phyloP scores from a whole-genome alignment of 305 asterid genomes.

The Fraxinus nigra region DNA sequence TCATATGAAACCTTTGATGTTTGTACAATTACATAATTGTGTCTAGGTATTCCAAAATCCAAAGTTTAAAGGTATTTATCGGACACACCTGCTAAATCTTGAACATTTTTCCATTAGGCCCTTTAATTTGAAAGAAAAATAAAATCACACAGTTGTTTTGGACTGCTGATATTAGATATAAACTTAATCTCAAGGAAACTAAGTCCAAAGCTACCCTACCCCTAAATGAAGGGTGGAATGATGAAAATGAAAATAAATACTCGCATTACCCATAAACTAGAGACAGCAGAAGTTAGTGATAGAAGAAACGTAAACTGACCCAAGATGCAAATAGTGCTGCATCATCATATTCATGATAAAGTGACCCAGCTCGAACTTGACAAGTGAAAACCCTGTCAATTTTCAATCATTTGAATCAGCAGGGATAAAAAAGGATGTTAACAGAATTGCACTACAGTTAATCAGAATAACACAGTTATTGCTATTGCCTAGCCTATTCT shows the following conservation, averaged over 20 bases:
- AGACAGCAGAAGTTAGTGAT: constrained; percentile 3
- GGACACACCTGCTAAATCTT: background rate
- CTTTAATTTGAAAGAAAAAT: background rate
- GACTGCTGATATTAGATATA: background rate
- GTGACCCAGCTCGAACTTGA: constrained; percentile 90
- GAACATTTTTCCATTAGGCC: background rate
- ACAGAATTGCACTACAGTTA: background rate
- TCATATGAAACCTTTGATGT: background rate
- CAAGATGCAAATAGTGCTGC: constrained; percentile 84
- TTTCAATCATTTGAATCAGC: constrained; percentile 18
- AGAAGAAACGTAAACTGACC: constrained; percentile 51
- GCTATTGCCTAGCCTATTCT: background rate
- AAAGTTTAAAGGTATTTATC: background rate
- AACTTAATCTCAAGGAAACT: background rate
- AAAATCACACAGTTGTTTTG: background rate
- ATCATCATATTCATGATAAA: constrained; percentile 77
- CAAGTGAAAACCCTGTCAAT: constrained; percentile 69
- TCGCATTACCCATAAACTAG: background rate
- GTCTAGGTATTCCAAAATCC: background rate
- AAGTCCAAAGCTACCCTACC: background rate
- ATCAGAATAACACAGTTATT: background rate
- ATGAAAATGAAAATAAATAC: background rate
- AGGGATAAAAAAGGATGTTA: constrained; percentile 5
- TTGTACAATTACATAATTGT: background rate
- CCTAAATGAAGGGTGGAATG: background rate